Evolutionary conservation across 2,329 filamentous ascomycete genomes (phyloP), one percentile per base, ranked within the genome.

Genomic region (Colletotrichum trifolii): DNA sequence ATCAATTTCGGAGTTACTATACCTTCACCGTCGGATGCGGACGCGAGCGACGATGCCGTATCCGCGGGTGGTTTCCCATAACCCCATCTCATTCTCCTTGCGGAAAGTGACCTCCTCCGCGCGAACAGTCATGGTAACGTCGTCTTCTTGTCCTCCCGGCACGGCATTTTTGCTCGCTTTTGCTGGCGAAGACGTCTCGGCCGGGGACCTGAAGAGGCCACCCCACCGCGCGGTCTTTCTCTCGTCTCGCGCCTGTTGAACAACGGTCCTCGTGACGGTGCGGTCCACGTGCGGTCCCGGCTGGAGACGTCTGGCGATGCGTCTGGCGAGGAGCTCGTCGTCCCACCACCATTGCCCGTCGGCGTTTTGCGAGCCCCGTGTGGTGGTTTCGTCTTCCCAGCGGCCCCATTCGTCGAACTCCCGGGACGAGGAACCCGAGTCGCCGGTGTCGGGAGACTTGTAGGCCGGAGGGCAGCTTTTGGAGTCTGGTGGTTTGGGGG

Each of bases 91-190:
- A 25, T 83, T 87, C 72, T 85, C 79, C 49, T 71, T 71, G n/a
- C 84, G 72, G 61, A 87, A 86, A 0, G 82, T 81, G 2, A 85
- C 78, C 67, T 85, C 79, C 53, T 85, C 78, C 0, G 81, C 79
- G 34, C 71, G 72, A 2, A 80, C 79, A 3, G 69, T 72, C 78
- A 86, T 83, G 5, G 68, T 73, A 1, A 80, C 75, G 6, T 71
- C 69, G 2, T 71, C 68, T 7, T 71, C 50, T 7, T 43, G 52
- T 13, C 3, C 25, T 3, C 54, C 8, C 34, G 46, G 47, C 47
- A 35, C 52, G 4, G 40, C 43, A 11, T 8, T 17, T 38, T 5
- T 64, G n/a, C 15, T 57, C 25, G 25, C 25, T 25, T 25, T 25
- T 2, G 38, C 38, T 40, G 38, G 38, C 38, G 42, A 49, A 7